Evolutionary conservation across 2,329 filamentous ascomycete genomes (phyloP), one percentile per base, ranked within the genome.

Genomic region (Sphaerulina vaccinii): DNA sequence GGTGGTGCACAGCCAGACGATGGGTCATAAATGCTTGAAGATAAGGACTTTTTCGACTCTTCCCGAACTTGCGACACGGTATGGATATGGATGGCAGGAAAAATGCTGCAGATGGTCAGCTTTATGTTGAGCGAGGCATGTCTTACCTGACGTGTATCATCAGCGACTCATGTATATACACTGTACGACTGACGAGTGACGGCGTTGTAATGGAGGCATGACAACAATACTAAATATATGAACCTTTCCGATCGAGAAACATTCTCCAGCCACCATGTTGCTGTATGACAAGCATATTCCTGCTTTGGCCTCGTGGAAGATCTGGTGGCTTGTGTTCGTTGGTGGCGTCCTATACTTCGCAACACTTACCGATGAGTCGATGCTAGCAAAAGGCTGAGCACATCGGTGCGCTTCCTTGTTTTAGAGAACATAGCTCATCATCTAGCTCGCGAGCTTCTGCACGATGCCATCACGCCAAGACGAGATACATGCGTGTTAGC

Each of bases 1-100:
- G 59, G 54, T 3, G 55, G 49, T 35, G 62, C 59, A 15, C 51
- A 58, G 55, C 65, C 65, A 27, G 65, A 68, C 58, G 65, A 68
- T 59, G 64, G 65, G 9, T 62, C 63, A 18, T 67, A 47, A 29
- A 19, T 24, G 37, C 37, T 40, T 4, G 29, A 32, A 4, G 24
- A 32, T 32, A 13, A 9, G 5, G 8, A 32, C 27, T 32, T 32
- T 13, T 32, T 32, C 27, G 27, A 11, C 27, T 32, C 27, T 32
- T 32, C 24, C 29, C 13, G 16, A 41, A 36, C 16, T 29, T 22
- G 19, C 39, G 24, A 10, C 3, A 19, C 18, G 21, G n/a, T 18
- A 32, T n/a, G 35, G 23, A n/a, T 18, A 9, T 40, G 24, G 19
- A 13, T 37, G 37, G 10, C 11, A 21, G 37, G 37, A 39, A 39